Base-by-base conservation (phyloP, 139 green algal species). In the Chlorella ohadii region DNA sequence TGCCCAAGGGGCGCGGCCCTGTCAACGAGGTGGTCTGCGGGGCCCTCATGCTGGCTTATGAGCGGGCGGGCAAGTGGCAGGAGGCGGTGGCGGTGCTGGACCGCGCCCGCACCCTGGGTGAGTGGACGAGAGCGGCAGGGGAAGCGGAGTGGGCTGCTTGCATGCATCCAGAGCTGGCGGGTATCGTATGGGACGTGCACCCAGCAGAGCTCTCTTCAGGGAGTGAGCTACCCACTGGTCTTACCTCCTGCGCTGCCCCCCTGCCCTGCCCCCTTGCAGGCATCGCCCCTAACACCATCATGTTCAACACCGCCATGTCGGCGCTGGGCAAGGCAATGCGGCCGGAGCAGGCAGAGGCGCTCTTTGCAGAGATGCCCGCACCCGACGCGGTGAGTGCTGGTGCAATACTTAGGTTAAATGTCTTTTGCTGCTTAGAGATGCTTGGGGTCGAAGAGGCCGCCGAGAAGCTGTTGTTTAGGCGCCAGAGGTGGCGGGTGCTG, bases 21-120 rank as follows among this genome's bases (percentile, higher is more conserved):
- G 66, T 98, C 15, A 98, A 97, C 80, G 93, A 96, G 86, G 94
- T 96, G 1, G 93, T 98, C 31, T 96, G 92, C 55, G 92, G 91
- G 4, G 92, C 94, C 13, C 88, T 98, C 73, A 98, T 98, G 94
- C 72, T 93, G 59, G 95, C 94, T 0, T 97, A 97, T 51, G 94
- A 97, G 86, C 88, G 91, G 34, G 93, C 91, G 23, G 93, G 94
- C 84, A 93, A 82, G 51, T 89, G 82, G 81, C 51, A 89, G 31
- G 93, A 97, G 84, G 89, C 90, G 20, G 87, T 96, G 7, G 84
- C 71, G 0, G 85, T 97, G 70, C 87, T 98, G 73, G 76, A 86
- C 13, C 87, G 93, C 17, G 91, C 93, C 7, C 61, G 84, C 4
- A 65, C 86, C 27, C 74, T 96, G 79, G 92, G 92, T 74, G 61